A percentile compares a stretch with the other conserved stretches of the same genome.
phyloP scores from a whole-genome alignment of 1,284 basidiomycete species.

The Leccinum pallidistipes region DNA sequence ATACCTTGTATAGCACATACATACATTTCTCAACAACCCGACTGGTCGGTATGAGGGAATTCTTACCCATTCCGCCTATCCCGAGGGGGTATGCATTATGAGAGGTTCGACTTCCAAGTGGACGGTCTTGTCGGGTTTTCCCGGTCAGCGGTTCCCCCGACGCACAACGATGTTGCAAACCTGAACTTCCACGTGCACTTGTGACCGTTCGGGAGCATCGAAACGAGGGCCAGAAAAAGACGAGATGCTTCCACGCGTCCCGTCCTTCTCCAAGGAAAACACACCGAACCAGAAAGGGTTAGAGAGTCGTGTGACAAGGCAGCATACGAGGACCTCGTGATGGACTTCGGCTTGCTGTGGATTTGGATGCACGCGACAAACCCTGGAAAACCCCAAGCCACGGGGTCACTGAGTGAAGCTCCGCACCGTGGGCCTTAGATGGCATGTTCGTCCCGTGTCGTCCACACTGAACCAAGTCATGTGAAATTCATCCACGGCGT shows the following conservation, averaged over 20 bases:
- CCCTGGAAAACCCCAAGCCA: slow-evolving; percentile 4
- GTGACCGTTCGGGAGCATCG: slow-evolving; percentile 2
- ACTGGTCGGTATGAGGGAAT: too few relatives aligned
- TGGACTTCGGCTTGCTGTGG: not conserved
- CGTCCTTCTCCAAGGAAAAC: not conserved
- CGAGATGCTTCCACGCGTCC: not conserved
- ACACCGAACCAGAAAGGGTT: slow-evolving; percentile 15
- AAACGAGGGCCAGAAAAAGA: slow-evolving; percentile 4
- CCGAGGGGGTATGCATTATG: too few relatives aligned
- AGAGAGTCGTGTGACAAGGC: slow-evolving; percentile 14
- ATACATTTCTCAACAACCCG: not conserved
- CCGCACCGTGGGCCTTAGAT: slow-evolving; percentile 3
- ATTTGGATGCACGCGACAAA: slow-evolving; percentile 2
- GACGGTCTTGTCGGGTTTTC: not conserved
- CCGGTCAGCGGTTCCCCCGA: slow-evolving; percentile 1
- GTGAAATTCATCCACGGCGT: not conserved
- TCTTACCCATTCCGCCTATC: too few relatives aligned
- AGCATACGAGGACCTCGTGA: slow-evolving; percentile 2
- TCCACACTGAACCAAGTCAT: slow-evolving; percentile 11
- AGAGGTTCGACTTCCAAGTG: not conserved
- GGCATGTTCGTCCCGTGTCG: slow-evolving; percentile 16
- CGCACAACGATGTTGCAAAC: not conserved
- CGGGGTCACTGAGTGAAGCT: slow-evolving; percentile 5
- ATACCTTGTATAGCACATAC: too few relatives aligned
- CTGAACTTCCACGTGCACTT: slow-evolving; percentile 1